Percentiles rank a stretch among this genome's conserved stretches.
Conservation (phyloP, 257 asterid species). For the Cynanchum wilfordii region DNA sequence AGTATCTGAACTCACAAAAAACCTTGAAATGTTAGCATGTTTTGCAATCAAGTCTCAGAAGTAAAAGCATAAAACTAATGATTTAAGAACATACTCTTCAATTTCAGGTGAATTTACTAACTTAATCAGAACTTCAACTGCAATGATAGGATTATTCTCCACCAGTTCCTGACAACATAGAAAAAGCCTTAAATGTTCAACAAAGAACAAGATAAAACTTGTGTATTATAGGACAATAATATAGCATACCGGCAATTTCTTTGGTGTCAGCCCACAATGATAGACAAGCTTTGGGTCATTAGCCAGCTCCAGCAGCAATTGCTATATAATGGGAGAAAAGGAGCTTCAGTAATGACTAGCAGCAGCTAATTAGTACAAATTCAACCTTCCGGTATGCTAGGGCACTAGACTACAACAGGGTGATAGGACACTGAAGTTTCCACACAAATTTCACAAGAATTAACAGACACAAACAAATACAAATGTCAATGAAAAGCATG, state of each 20-base stretch:
- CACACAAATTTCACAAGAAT: too few relatives aligned
- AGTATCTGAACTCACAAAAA: constrained; percentile 53
- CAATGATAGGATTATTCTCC: constrained; percentile 95
- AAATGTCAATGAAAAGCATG: too few relatives aligned
- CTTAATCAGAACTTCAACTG: constrained; percentile 88
- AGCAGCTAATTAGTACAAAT: neutral
- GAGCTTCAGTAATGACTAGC: constrained; percentile 10
- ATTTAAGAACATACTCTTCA: constrained; percentile 57
- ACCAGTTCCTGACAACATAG: constrained; percentile 65
- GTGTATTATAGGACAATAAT: constrained; percentile 6
- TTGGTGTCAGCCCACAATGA: constrained; percentile 96
- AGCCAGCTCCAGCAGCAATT: constrained; percentile 72
- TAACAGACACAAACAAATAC: too few relatives aligned
- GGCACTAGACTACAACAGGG: neutral
- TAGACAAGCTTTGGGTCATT: constrained; percentile 89
- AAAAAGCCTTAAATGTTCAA: neutral
- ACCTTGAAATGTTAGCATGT: constrained; percentile 13
- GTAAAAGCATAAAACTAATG: constrained; percentile 4
- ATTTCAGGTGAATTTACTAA: constrained; percentile 92
- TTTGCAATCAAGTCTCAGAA: neutral
- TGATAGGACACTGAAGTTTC: too few relatives aligned
- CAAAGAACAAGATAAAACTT: neutral
- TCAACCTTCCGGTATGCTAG: neutral
- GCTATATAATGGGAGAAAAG: constrained; percentile 35
- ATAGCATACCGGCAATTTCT: constrained; percentile 81